Conservation (phyloP, 768 basidiomycete species). For the Podaxis sp. region DNA sequence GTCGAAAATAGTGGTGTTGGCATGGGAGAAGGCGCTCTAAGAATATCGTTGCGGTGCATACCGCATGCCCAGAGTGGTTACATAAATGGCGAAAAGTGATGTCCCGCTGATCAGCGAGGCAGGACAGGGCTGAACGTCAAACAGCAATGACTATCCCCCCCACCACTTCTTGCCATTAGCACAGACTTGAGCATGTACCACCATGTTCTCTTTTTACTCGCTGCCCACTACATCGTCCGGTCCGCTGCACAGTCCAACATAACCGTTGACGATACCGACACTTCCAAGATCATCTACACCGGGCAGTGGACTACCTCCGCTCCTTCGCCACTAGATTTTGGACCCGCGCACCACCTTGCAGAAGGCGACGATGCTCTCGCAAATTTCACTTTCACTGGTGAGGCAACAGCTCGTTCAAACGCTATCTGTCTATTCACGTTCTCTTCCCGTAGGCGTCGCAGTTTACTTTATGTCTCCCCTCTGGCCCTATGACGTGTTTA, state of each 20-base stretch:
- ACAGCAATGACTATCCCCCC: not conserved
- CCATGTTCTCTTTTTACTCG: not conserved
- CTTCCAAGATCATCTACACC: slow-evolving; percentile 3
- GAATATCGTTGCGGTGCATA: no score
- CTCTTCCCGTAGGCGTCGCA: slow-evolving; percentile 29
- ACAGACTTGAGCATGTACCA: not conserved
- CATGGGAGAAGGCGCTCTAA: no score
- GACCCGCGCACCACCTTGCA: not conserved
- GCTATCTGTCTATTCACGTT: not conserved
- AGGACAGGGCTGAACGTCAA: not conserved
- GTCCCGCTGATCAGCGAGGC: not conserved
- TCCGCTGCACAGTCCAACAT: slow-evolving; percentile 11
- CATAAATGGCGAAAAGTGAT: not conserved
- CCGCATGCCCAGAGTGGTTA: not conserved
- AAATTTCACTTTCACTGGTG: slow-evolving; percentile 15
- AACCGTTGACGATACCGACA: slow-evolving; percentile 15
- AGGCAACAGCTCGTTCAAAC: not conserved
- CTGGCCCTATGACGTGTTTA: slow-evolving; percentile 42
- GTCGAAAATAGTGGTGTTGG: no score
- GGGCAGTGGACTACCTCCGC: not conserved
- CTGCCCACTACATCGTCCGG: not conserved
- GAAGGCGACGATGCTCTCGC: not conserved
- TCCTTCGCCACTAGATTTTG: not conserved
- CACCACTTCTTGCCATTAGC: not conserved
- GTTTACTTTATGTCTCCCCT: slow-evolving; percentile 37